Evolutionary conservation across 148 eudicot species (phyloP).

Genomic region (Amaranthus cruentus): DNA sequence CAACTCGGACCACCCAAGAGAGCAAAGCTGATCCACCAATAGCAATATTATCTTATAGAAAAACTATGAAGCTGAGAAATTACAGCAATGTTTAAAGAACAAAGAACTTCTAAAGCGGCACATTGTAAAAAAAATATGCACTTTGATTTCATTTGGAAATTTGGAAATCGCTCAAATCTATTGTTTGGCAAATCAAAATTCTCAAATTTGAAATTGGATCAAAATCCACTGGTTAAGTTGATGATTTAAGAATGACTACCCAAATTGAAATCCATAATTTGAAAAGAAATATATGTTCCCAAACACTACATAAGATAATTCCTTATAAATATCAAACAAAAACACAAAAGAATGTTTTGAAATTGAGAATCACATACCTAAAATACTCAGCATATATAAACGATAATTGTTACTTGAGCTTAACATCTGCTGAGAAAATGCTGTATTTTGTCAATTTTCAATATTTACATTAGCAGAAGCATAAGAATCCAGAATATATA

Average conservation of each 20-base stretch:
- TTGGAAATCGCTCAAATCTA: too few relatives aligned
- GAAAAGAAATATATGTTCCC: too few relatives aligned
- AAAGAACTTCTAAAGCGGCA: too few relatives aligned
- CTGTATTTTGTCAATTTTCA: background rate
- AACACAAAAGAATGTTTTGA: background rate
- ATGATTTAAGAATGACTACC: too few relatives aligned
- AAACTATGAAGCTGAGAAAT: background rate
- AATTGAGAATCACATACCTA: conserved; percentile 16
- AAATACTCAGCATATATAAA: background rate
- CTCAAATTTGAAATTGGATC: background rate
- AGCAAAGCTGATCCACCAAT: conserved; percentile 35
- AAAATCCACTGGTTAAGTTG: background rate
- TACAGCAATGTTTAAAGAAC: background rate
- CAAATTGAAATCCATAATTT: too few relatives aligned
- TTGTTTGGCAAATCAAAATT: too few relatives aligned
- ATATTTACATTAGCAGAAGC: background rate
- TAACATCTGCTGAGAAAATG: conserved; percentile 19
- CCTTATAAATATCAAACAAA: background rate
- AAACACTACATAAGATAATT: too few relatives aligned
- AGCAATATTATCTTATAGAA: background rate
- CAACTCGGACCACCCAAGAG: conserved; percentile 42
- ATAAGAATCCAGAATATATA: too few relatives aligned
- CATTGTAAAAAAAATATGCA: background rate
- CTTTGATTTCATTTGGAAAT: background rate
- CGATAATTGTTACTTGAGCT: background rate